phyloP scores from a whole-genome alignment of 306 rosid species.

The Cucumis melo region DNA sequence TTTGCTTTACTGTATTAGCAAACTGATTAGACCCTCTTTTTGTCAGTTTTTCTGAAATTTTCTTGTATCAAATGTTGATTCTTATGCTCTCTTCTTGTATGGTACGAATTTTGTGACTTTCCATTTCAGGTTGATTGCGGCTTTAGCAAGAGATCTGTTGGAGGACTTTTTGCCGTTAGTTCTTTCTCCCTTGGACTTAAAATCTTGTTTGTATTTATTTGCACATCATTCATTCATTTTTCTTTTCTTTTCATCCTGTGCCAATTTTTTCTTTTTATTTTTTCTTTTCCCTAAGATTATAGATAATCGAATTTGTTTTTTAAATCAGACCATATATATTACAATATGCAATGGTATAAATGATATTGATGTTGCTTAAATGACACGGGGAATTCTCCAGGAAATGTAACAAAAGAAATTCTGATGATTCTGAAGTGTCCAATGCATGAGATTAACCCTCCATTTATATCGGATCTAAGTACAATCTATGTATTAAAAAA shows the following conservation, averaged over 20 bases:
- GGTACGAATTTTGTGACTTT: conserved; percentile 7
- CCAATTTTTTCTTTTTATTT: not conserved
- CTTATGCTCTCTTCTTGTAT: not conserved
- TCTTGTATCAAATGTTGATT: not conserved
- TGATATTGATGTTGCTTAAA: not conserved
- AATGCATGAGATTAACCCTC: not conserved
- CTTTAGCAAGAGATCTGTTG: conserved; percentile 64
- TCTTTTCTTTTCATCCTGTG: not conserved
- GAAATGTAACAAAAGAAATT: too few relatives aligned
- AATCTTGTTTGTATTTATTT: conserved; percentile 3
- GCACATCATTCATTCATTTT: not conserved
- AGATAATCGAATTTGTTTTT: not conserved
- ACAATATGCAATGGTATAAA: not conserved
- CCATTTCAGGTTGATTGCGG: conserved; percentile 64
- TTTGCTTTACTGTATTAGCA: not conserved
- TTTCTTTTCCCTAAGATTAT: not conserved
- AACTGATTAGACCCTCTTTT: not conserved
- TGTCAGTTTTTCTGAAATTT: not conserved
- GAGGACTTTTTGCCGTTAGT: conserved; percentile 86
- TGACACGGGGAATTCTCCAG: too few relatives aligned
- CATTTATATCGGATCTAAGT: too few relatives aligned
- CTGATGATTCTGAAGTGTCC: too few relatives aligned
- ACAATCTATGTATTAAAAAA: too few relatives aligned
- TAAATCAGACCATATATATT: not conserved
- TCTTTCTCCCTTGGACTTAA: conserved; percentile 14